These are phyloP conservation scores for Phoma sp. DNA, from an alignment of 2,329 filamentous ascomycete genomes.

Conservation along the genomic window DNA sequence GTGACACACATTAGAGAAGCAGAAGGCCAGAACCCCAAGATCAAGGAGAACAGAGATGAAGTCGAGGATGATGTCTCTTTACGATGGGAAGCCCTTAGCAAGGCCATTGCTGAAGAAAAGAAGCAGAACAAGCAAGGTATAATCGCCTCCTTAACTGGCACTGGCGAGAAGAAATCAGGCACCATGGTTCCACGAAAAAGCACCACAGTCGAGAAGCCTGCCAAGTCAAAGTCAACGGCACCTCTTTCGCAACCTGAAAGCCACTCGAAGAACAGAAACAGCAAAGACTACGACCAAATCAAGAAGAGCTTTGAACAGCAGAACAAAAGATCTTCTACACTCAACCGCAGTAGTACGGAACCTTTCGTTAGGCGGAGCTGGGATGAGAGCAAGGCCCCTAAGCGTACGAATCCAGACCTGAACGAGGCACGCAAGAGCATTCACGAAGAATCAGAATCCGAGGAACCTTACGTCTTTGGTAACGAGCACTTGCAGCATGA, in stretches of 20 bases:
- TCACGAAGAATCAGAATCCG: constrained; percentile 8
- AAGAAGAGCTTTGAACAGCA: constrained; percentile 22
- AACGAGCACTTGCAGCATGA: constrained; percentile 7
- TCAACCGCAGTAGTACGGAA: constrained; percentile 27
- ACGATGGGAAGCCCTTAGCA: constrained; percentile 34
- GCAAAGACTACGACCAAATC: constrained; percentile 13
- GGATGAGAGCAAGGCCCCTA: not conserved
- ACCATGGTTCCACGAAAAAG: constrained; percentile 36
- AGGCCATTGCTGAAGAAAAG: constrained; percentile 33
- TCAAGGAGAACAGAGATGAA: constrained; percentile 36
- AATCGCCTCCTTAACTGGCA: constrained; percentile 33
- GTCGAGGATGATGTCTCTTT: constrained; percentile 33
- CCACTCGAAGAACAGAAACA: constrained; percentile 14
- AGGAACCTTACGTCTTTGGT: constrained; percentile 9
- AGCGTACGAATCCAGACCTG: not conserved
- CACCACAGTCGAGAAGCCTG: constrained; percentile 14
- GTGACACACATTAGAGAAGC: constrained; percentile 14
- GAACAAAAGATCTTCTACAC: not conserved
- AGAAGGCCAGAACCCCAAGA: constrained; percentile 7
- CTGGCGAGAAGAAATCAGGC: constrained; percentile 34
- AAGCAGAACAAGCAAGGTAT: constrained; percentile 33
- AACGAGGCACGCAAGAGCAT: constrained; percentile 3
- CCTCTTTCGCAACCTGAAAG: constrained; percentile 9
- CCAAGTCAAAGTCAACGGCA: not conserved
- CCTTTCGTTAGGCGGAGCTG: constrained; percentile 13